Conservation (phyloP, 1,284 basidiomycete genomes). For the Ustilago hordei region DNA sequence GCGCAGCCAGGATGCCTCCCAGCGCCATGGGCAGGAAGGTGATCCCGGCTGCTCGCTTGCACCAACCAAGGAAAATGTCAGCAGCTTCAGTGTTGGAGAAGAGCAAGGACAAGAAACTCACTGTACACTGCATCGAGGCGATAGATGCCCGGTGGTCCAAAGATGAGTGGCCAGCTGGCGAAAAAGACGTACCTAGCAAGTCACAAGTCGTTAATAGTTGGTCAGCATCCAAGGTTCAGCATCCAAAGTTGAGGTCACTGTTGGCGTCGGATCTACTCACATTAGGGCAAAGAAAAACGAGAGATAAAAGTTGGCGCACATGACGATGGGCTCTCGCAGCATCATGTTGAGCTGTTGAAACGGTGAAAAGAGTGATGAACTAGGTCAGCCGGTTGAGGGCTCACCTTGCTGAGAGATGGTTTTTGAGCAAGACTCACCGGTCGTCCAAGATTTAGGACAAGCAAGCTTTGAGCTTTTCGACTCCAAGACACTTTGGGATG, state of each 20-base stretch:
- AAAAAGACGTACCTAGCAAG: conserved; percentile 42
- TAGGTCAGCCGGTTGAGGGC: neutral
- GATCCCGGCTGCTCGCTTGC: conserved; percentile 22
- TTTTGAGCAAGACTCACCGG: conserved; percentile 30
- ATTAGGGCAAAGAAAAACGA: conserved; percentile 48
- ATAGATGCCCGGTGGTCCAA: conserved; percentile 44
- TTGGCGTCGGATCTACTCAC: conserved; percentile 12
- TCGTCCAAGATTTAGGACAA: conserved; percentile 28
- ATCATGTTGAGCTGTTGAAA: conserved; percentile 44
- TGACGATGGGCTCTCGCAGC: conserved; percentile 39
- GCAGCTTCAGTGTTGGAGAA: no score
- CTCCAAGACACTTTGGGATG: neutral
- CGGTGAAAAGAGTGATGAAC: no score
- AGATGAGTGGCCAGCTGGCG: conserved; percentile 46
- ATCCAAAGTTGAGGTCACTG: no score
- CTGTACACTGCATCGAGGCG: conserved; percentile 29
- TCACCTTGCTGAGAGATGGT: no score
- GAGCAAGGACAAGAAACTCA: conserved; percentile 11
- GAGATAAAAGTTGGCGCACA: conserved; percentile 42
- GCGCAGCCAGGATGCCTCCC: conserved; percentile 25
- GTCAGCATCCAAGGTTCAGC: neutral
- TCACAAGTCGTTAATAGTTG: no score
- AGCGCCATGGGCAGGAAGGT: conserved; percentile 39
- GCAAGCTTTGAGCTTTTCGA: conserved; percentile 13
- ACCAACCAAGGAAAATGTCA: neutral